A percentile compares a stretch with the other conserved stretches of the same genome.
phyloP scores from a whole-genome alignment of 106 monocot species.

The Chionographis japonica region DNA sequence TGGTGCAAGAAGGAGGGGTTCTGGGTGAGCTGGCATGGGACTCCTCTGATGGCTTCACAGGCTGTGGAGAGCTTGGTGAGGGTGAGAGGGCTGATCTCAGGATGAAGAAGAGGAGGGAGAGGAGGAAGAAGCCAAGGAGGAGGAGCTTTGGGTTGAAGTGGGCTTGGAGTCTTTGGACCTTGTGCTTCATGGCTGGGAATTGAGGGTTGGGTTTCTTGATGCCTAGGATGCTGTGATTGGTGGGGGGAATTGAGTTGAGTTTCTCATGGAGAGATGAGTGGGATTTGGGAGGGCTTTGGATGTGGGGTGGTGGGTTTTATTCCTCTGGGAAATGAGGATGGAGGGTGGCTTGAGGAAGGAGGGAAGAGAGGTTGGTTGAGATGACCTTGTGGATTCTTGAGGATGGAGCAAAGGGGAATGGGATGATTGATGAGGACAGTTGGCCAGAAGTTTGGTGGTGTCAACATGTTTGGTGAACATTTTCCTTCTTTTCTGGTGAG shows the following conservation, averaged over 20 bases:
- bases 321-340: neutral
- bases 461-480: slow-evolving; percentile 13
- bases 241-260: neutral
- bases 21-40: neutral
- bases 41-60: neutral
- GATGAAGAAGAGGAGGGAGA: slow-evolving; percentile 22
- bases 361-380: slow-evolving; percentile 5
- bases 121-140: slow-evolving; percentile 21
- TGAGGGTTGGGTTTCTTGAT: neutral
- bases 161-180: slow-evolving; percentile 14
- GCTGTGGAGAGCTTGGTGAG: slow-evolving; percentile 6
- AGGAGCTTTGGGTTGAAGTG: slow-evolving; percentile 29
- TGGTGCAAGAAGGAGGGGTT: slow-evolving; percentile 18
- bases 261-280: neutral
- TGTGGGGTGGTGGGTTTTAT: slow-evolving; percentile 8
- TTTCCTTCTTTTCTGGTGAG: neutral
- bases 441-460: slow-evolving; percentile 1
- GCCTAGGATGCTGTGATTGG: neutral
- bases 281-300: neutral
- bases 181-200: slow-evolving; percentile 26
- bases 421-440: slow-evolving; percentile 12
- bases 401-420: slow-evolving; percentile 22
- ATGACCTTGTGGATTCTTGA: slow-evolving; percentile 22
- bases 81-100: slow-evolving; percentile 30
- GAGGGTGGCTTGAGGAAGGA: slow-evolving; percentile 7